Conservation (phyloP, 2,329 filamentous ascomycete species). For the Diaporthe vexans region DNA sequence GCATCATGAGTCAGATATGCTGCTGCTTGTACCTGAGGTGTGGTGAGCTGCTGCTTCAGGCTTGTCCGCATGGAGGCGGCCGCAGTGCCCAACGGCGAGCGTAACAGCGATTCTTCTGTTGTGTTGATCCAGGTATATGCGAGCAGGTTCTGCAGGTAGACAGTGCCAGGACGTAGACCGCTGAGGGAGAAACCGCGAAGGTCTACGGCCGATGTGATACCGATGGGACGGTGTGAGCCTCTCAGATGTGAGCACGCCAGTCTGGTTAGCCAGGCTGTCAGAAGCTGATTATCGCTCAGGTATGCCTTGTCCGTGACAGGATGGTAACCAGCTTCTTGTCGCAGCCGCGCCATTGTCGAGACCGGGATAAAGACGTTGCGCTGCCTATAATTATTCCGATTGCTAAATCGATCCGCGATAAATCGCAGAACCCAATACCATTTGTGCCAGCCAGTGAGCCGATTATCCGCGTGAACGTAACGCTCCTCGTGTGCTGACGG, state of each 20-base stretch:
- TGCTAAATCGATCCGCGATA: slow-evolving; percentile 15
- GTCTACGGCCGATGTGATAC: slow-evolving; percentile 55
- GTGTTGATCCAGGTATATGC: slow-evolving; percentile 30
- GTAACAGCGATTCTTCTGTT: not conserved
- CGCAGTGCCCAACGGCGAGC: slow-evolving; percentile 36
- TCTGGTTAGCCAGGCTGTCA: slow-evolving; percentile 57
- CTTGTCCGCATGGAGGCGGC: slow-evolving; percentile 39
- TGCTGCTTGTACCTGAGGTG: slow-evolving; percentile 34
- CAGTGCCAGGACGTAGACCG: slow-evolving; percentile 47
- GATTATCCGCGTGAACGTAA: slow-evolving; percentile 45
- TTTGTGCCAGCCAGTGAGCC: slow-evolving; percentile 44
- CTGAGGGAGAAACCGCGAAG: slow-evolving; percentile 49
- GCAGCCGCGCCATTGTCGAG: not conserved
- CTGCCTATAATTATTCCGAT: slow-evolving; percentile 23
- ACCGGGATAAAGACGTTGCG: slow-evolving; percentile 24
- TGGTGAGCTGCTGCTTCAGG: slow-evolving; percentile 39
- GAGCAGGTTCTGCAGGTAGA: slow-evolving; percentile 43
- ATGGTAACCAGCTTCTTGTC: slow-evolving; percentile 26
- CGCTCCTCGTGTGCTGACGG: slow-evolving; percentile 44
- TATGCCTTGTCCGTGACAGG: slow-evolving; percentile 49
- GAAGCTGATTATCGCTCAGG: slow-evolving; percentile 62
- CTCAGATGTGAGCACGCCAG: slow-evolving; percentile 47
- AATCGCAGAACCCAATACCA: slow-evolving; percentile 28
- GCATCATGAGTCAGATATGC: slow-evolving; percentile 12
- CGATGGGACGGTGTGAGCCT: slow-evolving; percentile 45